phyloP scores from a whole-genome alignment of 495 filamentous ascomycete species.

The Oidiodendron maius region DNA sequence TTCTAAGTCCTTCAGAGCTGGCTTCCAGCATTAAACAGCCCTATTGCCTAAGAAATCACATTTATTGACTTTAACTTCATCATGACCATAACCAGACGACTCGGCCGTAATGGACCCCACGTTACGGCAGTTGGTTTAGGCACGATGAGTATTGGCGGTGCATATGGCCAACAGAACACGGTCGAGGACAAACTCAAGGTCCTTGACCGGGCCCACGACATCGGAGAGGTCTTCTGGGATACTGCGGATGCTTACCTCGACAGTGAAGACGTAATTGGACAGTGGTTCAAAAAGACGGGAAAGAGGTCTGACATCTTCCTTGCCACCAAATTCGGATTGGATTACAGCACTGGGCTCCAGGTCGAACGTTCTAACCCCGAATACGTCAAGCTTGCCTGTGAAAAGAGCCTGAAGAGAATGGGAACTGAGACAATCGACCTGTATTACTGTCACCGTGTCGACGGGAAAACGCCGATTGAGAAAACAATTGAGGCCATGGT shows the following conservation, averaged over 20 bases:
- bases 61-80: too few species aligned
- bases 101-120: slow-evolving; percentile 50
- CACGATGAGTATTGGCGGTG: slow-evolving; percentile 46
- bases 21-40: too few species aligned
- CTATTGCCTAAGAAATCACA: too few species aligned
- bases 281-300: slow-evolving; percentile 46
- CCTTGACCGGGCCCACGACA: slow-evolving; percentile 40
- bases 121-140: slow-evolving; percentile 51
- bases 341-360: slow-evolving; percentile 10
- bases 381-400: slow-evolving; percentile 27
- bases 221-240: slow-evolving; percentile 57
- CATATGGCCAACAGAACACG: slow-evolving; percentile 30
- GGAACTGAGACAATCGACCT: slow-evolving; percentile 49
- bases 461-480: slow-evolving; percentile 51
- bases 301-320: slow-evolving; percentile 50
- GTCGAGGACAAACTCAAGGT: slow-evolving; percentile 35
- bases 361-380: slow-evolving; percentile 19
- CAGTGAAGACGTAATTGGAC: slow-evolving; percentile 48
- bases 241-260: slow-evolving; percentile 46
- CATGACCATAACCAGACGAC: slow-evolving; percentile 38
- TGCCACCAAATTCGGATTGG: slow-evolving; percentile 43
- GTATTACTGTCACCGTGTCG: slow-evolving; percentile 51
- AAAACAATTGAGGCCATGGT: slow-evolving; percentile 47
- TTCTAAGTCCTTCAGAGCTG: too few species aligned
- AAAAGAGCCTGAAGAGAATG: slow-evolving; percentile 43